These are phyloP conservation scores for Xylaria sp. DNA, from an alignment of 2,329 filamentous ascomycete species.

Conservation along the genomic window DNA sequence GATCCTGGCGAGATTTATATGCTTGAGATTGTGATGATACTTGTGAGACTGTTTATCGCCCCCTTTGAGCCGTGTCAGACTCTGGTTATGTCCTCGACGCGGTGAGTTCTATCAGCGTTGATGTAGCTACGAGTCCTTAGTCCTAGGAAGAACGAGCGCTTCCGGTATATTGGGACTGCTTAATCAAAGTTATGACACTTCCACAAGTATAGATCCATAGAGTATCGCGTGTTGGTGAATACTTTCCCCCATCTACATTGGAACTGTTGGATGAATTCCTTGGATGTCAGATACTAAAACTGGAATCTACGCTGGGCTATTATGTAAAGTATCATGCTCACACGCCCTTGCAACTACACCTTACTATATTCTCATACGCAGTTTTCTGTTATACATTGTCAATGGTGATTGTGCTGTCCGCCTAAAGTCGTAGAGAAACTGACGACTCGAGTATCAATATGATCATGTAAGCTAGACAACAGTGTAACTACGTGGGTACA, in stretches of 20 bases:
- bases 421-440: background rate
- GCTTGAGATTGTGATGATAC: background rate
- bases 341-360: background rate
- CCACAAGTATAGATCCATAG: background rate
- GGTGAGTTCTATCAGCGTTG: background rate
- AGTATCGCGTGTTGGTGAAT: background rate
- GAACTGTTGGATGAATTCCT: background rate
- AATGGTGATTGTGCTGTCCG: background rate
- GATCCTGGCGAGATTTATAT: background rate
- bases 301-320: too few species aligned
- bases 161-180: background rate
- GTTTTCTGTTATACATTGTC: background rate
- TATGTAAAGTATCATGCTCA: background rate
- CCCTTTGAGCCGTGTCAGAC: background rate
- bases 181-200: background rate
- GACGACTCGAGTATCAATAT: background rate
- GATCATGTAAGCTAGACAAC: background rate
- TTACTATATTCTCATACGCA: background rate
- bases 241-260: background rate
- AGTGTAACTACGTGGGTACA: background rate
- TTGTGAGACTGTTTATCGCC: background rate
- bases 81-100: background rate
- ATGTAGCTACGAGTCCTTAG: background rate
- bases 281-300: background rate
- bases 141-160: background rate